Conservation (phyloP, 1,139 yeast species). For the Barnettozyma hawaiiensis region DNA sequence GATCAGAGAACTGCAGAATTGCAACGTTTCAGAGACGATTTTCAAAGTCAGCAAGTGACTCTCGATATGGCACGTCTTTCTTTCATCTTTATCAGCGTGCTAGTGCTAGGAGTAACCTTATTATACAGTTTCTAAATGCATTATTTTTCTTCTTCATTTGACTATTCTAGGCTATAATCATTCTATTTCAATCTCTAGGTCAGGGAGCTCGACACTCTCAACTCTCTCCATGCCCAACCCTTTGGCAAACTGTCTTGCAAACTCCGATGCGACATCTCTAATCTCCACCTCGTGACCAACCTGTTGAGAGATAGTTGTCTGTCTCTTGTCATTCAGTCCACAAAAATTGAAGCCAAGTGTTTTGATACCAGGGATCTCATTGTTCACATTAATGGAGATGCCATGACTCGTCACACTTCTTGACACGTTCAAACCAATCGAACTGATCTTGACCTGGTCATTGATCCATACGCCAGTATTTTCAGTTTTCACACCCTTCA, state of each 20-base stretch:
- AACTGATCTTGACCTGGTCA: slow-evolving; percentile 66
- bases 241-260: slow-evolving; percentile 49
- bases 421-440: slow-evolving; percentile 84
- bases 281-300: slow-evolving; percentile 18
- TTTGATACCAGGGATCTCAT: slow-evolving; percentile 69
- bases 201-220: slow-evolving; percentile 34
- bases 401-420: slow-evolving; percentile 89
- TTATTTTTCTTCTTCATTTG: too few species aligned
- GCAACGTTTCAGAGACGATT: not conserved
- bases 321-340: slow-evolving; percentile 62
- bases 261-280: slow-evolving; percentile 42
- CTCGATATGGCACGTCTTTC: slow-evolving; percentile 5
- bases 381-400: slow-evolving; percentile 69
- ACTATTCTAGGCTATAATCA: not conserved
- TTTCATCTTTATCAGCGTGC: slow-evolving; percentile 1
- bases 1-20: slow-evolving; percentile 1
- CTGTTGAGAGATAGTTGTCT: slow-evolving; percentile 44
- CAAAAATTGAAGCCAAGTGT: slow-evolving; percentile 65
- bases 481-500: slow-evolving; percentile 38
- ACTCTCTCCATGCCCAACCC: slow-evolving; percentile 41
- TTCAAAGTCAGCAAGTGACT: not conserved
- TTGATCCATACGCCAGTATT: slow-evolving; percentile 87
- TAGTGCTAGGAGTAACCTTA: slow-evolving; percentile 3
- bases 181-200: slow-evolving; percentile 18
- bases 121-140: slow-evolving; percentile 2